Evolutionary conservation across 306 rosid species (phyloP), one percentile per base, ranked within the genome.

Genomic region (Lathyrus sativus): DNA sequence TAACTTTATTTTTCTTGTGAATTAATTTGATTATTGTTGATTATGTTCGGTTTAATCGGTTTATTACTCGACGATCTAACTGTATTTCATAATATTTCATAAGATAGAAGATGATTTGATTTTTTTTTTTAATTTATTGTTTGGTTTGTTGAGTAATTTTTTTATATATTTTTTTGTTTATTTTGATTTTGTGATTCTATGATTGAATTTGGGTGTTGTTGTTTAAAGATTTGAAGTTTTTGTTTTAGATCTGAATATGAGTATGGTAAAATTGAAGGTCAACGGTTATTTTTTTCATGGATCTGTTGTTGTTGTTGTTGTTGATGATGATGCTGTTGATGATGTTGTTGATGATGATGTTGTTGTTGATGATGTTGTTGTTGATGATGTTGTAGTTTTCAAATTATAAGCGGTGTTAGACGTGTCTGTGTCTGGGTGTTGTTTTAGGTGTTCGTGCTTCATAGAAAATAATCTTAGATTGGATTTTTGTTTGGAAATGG

Each of bases 201-300:
- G 67, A 0, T 77, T 49, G 69, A 39, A 29, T 69, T 55, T 62
- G 6, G 61, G 9, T 72, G 18, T 31, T 44, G 12, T 61, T 45
- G 49, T 54, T 37, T 39, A 0, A 24, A 24, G 8, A 19, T 67
- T 44, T 64, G 3, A 44, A 38, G 70, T 28, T 35, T 42, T 17
- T 78, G n/a, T 17, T 55, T 49, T 56, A 50, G 68, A 70, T 70
- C 80, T 79, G 71, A 56, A 13, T 57, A 9, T 28, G 41, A 6
- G 53, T 12, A 12, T 60, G 14, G 45, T 29, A 14, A 29, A 53
- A 42, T 57, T 24, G 10, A 42, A 18, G 49, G 60, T 38, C 31
- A 35, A 24, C 28, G 42, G 14, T 13, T 6, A 5, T 14, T 68
- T 17, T 45, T 39, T 50, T 53, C 12, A 15, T 31, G 58, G 56